These are phyloP conservation scores for Pseudogymnoascus sp. DNA, from an alignment of 2,329 filamentous ascomycete genomes.

Conservation along the genomic window DNA sequence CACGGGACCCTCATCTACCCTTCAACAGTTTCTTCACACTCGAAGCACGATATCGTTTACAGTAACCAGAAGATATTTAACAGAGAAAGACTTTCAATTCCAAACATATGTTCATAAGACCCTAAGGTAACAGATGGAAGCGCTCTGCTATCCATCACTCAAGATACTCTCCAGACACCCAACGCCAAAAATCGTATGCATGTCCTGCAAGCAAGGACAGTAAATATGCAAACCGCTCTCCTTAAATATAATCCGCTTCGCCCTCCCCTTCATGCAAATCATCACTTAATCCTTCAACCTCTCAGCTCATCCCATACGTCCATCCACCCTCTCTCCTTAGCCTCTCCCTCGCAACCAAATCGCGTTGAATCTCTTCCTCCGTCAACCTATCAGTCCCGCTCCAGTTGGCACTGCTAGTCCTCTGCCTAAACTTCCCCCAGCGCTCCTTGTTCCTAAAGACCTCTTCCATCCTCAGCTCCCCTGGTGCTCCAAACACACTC, in stretches of 20 bases:
- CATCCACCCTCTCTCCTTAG: slow-evolving; percentile 79
- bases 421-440: slow-evolving; percentile 78
- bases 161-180: slow-evolving; percentile 7
- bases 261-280: not conserved
- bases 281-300: not conserved
- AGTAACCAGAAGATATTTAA: not conserved
- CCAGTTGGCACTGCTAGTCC: slow-evolving; percentile 96
- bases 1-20: not conserved
- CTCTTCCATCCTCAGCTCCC: slow-evolving; percentile 88
- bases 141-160: slow-evolving; percentile 3
- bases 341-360: slow-evolving; percentile 71
- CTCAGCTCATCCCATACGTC: slow-evolving; percentile 49
- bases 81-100: not conserved
- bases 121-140: slow-evolving; percentile 2
- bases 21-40: not conserved
- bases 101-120: slow-evolving; percentile 7
- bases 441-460: slow-evolving; percentile 88
- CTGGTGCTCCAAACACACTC: slow-evolving; percentile 81
- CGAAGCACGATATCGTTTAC: not conserved
- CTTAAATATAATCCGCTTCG: slow-evolving; percentile 6
- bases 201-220: not conserved
- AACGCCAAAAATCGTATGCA: slow-evolving; percentile 8
- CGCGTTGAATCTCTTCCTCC: slow-evolving; percentile 76
- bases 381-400: slow-evolving; percentile 74
- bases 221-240: slow-evolving; percentile 7